Percentiles rank a stretch among this genome's conserved stretches.
These are phyloP conservation scores for Russula foetens DNA, from an alignment of 768 basidiomycete species.

Conservation along the genomic window DNA sequence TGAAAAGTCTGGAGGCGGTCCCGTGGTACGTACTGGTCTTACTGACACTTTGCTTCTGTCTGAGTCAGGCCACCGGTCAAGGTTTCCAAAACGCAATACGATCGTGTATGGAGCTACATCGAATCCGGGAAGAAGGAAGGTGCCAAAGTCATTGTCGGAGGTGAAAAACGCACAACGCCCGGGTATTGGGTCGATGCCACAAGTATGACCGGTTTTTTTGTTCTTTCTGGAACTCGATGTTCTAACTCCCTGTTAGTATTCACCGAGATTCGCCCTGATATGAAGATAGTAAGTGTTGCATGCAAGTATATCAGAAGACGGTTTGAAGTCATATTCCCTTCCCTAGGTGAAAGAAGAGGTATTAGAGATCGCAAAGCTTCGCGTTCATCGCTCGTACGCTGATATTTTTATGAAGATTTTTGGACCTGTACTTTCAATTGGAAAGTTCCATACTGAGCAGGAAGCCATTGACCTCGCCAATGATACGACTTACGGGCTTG, in stretches of 20 bases:
- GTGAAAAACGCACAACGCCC: slow-evolving; percentile 62
- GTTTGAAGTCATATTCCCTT: not conserved
- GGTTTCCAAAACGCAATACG: slow-evolving; percentile 81
- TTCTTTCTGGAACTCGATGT: not conserved
- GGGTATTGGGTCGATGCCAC: slow-evolving; percentile 91
- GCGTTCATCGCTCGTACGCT: not conserved
- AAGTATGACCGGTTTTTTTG: slow-evolving; percentile 37
- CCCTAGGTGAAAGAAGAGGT: slow-evolving; percentile 64
- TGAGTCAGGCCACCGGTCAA: slow-evolving; percentile 23
- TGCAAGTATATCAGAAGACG: not conserved
- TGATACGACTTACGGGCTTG: slow-evolving; percentile 83
- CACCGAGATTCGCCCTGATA: slow-evolving; percentile 64
- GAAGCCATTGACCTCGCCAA: slow-evolving; percentile 83
- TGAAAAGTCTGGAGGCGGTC: slow-evolving; percentile 66
- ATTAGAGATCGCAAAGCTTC: not conserved
- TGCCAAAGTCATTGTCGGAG: slow-evolving; percentile 73
- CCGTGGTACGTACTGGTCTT: slow-evolving; percentile 49
- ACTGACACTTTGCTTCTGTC: not conserved
- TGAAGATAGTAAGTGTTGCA: slow-evolving; percentile 68
- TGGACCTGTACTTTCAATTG: slow-evolving; percentile 84
- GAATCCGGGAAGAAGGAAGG: slow-evolving; percentile 79
- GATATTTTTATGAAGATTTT: slow-evolving; percentile 56
- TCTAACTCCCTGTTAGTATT: slow-evolving; percentile 49
- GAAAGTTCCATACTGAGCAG: slow-evolving; percentile 78
- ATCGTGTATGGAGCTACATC: slow-evolving; percentile 83